A percentile compares a stretch with the other conserved stretches of the same genome.
Evolutionary conservation across 2,329 filamentous ascomycete genomes (phyloP).

Genomic region (Trichoderma sp.): DNA sequence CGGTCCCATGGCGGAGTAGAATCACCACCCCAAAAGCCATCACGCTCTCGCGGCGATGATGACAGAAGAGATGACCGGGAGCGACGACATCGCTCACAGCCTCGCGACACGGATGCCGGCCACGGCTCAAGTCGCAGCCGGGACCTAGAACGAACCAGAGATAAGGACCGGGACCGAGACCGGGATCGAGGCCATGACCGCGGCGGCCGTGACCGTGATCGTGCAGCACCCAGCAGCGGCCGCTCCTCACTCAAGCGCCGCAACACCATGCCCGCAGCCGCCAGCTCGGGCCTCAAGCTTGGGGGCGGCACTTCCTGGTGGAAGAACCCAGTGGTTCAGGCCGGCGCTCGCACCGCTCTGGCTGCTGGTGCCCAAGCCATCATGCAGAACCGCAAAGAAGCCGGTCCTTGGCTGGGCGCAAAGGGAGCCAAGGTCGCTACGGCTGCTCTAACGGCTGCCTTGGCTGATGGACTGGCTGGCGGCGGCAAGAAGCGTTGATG

Average conservation of each 20-base stretch:
- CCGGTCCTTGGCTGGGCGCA: constrained; percentile 45
- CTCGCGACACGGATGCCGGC: neutral
- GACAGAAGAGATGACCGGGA: neutral
- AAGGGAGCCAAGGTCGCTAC: constrained; percentile 50
- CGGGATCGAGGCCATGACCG: neutral
- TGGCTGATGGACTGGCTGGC: constrained; percentile 46
- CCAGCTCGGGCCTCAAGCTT: constrained; percentile 14
- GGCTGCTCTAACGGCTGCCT: constrained; percentile 47
- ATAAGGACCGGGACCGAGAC: neutral
- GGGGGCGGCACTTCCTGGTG: constrained; percentile 33
- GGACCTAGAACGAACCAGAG: neutral
- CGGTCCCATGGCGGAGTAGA: constrained; percentile 3
- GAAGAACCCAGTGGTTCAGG: constrained; percentile 38
- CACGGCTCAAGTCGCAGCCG: neutral
- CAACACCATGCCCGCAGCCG: constrained; percentile 34
- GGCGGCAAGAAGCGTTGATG: constrained; percentile 31
- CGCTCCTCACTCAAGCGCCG: constrained; percentile 21
- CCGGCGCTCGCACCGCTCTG: constrained; percentile 46
- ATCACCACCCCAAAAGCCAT: neutral
- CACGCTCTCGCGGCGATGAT: constrained; percentile 11
- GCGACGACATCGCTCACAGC: constrained; percentile 3
- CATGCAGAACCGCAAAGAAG: constrained; percentile 44
- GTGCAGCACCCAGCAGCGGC: neutral
- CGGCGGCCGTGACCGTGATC: neutral
- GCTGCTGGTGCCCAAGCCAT: constrained; percentile 49